Evolutionary conservation across 176 grass and related monocot species (phyloP).

Genomic region (Aegilops speltoides): DNA sequence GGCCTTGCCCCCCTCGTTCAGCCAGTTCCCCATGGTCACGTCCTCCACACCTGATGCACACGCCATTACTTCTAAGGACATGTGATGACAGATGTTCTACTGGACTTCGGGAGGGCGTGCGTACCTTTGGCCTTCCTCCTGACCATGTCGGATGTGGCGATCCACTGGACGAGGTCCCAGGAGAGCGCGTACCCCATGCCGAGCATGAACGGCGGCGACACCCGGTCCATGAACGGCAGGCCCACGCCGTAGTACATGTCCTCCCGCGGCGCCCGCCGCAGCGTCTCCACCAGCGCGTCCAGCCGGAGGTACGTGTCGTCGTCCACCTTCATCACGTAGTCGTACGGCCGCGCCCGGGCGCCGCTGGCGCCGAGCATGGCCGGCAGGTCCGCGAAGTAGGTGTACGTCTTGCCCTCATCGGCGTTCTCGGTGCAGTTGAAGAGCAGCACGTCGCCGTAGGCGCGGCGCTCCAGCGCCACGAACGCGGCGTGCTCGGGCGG

Average conservation of each 20-base stretch:
- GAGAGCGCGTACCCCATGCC: conserved; percentile 89
- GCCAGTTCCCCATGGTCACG: conserved; percentile 59
- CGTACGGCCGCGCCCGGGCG: conserved; percentile 28
- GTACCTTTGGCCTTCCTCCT: conserved; percentile 41
- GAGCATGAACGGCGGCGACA: conserved; percentile 61
- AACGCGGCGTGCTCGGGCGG: conserved; percentile 42
- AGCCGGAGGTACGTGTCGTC: conserved; percentile 83
- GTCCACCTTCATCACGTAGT: conserved; percentile 88
- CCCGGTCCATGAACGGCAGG: conserved; percentile 40
- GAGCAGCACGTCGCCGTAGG: conserved; percentile 54
- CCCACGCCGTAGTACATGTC: conserved; percentile 68
- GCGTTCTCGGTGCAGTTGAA: conserved; percentile 59
- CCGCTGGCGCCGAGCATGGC: background rate
- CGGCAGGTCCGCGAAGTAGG: conserved; percentile 59
- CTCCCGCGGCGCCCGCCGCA: conserved; percentile 42
- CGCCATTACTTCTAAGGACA: too few relatives aligned
- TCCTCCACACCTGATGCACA: conserved; percentile 52
- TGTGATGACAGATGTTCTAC: too few relatives aligned
- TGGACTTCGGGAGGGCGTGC: background rate
- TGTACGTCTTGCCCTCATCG: conserved; percentile 50
- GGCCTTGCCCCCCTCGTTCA: conserved; percentile 56
- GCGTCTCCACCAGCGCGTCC: conserved; percentile 48
- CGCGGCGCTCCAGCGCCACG: conserved; percentile 54
- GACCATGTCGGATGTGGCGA: conserved; percentile 56
- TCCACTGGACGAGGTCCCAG: conserved; percentile 88